Evolutionary conservation across 257 asterid species (phyloP).

Genomic region (Solanum pinnatisectum): DNA sequence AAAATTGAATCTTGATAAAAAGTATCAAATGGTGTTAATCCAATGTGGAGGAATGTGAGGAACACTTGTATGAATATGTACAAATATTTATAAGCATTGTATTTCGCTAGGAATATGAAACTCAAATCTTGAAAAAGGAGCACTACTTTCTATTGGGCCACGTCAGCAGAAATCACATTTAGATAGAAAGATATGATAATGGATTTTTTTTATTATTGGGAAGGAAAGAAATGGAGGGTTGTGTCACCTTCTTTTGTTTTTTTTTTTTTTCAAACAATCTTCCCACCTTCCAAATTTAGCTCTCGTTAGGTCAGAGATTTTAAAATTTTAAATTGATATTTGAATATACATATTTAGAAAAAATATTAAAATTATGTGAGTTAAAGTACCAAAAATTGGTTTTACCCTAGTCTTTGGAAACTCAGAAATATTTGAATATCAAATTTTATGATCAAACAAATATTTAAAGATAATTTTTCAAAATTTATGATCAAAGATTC

Average conservation of each 20-base stretch:
- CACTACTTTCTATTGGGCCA: slow-evolving; percentile 40
- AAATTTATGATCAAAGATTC: no score
- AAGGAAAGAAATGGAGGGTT: background rate
- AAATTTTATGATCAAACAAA: no score
- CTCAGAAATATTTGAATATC: background rate
- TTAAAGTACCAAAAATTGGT: no score
- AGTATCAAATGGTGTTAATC: background rate
- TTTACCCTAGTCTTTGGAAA: no score
- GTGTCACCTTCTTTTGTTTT: background rate
- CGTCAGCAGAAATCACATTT: slow-evolving; percentile 34
- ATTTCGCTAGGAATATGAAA: background rate
- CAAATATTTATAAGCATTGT: background rate
- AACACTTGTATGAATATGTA: background rate
- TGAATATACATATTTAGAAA: no score
- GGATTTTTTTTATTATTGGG: background rate
- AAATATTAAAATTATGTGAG: background rate
- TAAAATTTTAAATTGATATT: no score
- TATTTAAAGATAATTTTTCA: no score
- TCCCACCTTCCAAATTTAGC: background rate
- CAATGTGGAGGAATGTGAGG: background rate
- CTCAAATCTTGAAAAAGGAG: background rate
- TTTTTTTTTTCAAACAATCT: no score
- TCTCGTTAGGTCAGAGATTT: no score
- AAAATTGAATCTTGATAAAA: background rate
- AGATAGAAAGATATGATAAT: slow-evolving; percentile 51